Evolutionary conservation across 768 basidiomycete genomes (phyloP).

Genomic region (Termitomyces eurrhizus): DNA sequence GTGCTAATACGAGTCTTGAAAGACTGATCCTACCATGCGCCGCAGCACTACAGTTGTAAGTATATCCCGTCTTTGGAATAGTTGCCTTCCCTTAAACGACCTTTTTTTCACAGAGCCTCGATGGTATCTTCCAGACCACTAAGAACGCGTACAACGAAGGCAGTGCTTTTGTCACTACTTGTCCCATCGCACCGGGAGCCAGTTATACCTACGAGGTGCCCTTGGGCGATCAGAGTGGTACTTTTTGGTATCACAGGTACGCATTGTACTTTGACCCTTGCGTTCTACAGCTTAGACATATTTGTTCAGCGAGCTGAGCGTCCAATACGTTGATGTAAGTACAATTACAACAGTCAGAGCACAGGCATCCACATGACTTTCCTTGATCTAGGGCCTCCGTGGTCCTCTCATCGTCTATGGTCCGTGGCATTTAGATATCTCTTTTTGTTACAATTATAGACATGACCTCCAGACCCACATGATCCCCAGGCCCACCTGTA

Average conservation of each 20-base stretch:
- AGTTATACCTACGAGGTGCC: constrained; percentile 34
- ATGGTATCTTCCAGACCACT: constrained; percentile 24
- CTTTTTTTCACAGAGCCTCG: constrained; percentile 18
- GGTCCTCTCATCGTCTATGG: constrained; percentile 33
- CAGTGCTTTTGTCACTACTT: constrained; percentile 39
- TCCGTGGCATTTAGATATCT: not conserved
- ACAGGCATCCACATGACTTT: not conserved
- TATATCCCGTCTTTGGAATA: not conserved
- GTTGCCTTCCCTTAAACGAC: not conserved
- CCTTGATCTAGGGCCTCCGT: constrained; percentile 23
- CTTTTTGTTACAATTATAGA: not conserved
- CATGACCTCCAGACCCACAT: not conserved
- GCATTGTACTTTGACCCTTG: not conserved
- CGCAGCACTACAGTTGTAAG: constrained; percentile 26
- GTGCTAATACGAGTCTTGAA: not conserved
- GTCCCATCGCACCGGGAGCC: constrained; percentile 35
- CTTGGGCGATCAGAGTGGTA: constrained; percentile 34
- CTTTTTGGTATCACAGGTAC: constrained; percentile 37
- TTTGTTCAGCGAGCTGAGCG: constrained; percentile 19
- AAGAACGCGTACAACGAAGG: constrained; percentile 28
- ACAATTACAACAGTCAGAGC: not conserved
- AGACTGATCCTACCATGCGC: constrained; percentile 28
- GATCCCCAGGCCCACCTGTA: constrained; percentile 13
- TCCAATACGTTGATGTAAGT: constrained; percentile 27
- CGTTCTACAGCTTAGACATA: not conserved